Percentiles rank a stretch among this genome's conserved stretches.
Conservation (phyloP, 306 rosid species). For the Abrus pulchellus region DNA sequence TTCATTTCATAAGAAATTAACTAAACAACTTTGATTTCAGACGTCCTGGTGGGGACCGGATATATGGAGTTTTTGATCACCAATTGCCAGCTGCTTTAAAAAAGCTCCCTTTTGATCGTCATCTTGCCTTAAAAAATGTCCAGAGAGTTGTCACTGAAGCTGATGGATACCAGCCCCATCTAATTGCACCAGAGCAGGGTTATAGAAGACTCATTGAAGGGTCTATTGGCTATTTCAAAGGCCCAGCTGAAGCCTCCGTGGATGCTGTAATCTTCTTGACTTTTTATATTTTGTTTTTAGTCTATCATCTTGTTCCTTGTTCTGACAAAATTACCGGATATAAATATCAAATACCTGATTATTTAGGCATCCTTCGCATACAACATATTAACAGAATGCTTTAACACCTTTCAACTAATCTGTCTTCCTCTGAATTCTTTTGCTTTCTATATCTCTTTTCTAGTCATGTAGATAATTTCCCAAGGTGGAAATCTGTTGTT, state of each 20-base stretch:
- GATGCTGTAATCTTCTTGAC: constrained; percentile 84
- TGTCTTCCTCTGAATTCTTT: constrained; percentile 10
- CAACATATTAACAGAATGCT: constrained; percentile 10
- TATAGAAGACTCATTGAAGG: constrained; percentile 97
- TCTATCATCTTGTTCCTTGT: constrained; percentile 37
- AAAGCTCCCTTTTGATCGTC: constrained; percentile 97
- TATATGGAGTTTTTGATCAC: constrained; percentile 95
- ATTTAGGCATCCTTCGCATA: background rate
- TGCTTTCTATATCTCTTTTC: constrained; percentile 21
- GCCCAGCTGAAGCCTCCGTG: constrained; percentile 99
- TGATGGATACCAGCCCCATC: constrained; percentile 99
- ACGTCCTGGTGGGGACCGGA: constrained; percentile 99
- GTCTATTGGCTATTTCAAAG: constrained; percentile 92
- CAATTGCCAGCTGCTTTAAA: constrained; percentile 97
- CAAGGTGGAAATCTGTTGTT: constrained; percentile 10
- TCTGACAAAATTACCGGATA: constrained; percentile 22
- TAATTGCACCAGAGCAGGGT: constrained; percentile 99
- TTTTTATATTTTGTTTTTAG: constrained; percentile 9
- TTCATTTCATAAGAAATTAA: constrained; percentile 3
- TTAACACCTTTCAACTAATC: constrained; percentile 5
- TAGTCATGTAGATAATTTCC: constrained; percentile 31
- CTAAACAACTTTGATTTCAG: constrained; percentile 54
- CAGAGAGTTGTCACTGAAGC: constrained; percentile 96
- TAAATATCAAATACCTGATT: constrained; percentile 13
- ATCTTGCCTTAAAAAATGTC: constrained; percentile 86